Conservation (phyloP, 2,329 filamentous ascomycete species). For the Aspergillus tubingensis region DNA sequence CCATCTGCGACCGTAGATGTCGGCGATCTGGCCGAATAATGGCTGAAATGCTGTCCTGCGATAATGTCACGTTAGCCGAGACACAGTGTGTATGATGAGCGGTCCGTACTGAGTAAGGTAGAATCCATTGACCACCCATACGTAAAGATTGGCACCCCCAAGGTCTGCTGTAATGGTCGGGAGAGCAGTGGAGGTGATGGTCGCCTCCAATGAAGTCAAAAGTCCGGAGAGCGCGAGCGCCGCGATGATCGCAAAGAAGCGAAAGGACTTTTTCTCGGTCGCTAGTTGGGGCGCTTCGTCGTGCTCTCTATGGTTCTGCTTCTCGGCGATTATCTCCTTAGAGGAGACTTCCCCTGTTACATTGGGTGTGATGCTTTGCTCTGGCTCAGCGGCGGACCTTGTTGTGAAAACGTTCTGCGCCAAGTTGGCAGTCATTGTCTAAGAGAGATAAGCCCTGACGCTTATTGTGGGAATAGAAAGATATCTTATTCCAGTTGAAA, state of each 20-base stretch:
- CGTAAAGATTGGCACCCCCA: constrained; percentile 23
- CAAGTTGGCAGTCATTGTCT: too few species aligned
- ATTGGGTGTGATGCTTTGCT: not conserved
- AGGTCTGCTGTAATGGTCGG: constrained; percentile 41
- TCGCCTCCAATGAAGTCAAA: constrained; percentile 36
- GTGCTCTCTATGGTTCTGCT: too few species aligned
- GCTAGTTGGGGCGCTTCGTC: not conserved
- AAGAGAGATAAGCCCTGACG: too few species aligned
- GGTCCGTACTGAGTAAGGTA: not conserved
- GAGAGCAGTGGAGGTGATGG: constrained; percentile 45
- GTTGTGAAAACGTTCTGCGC: not conserved
- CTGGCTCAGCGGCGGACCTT: not conserved
- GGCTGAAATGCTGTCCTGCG: constrained; percentile 40
- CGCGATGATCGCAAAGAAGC: not conserved
- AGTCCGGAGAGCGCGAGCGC: not conserved
- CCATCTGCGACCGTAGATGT: constrained; percentile 56
- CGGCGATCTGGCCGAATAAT: constrained; percentile 53
- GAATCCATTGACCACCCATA: not conserved
- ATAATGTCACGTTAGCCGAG: not conserved
- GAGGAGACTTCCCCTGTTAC: not conserved
- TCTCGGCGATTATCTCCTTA: too few species aligned
- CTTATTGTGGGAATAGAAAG: too few species aligned
- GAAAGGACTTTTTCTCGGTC: not conserved
- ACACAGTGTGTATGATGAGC: not conserved
- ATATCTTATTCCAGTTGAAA: too few species aligned